A percentile compares a stretch with the other conserved stretches of the same genome.
Conservation (phyloP, 148 eudicot species). For the Bassia scoparia region DNA sequence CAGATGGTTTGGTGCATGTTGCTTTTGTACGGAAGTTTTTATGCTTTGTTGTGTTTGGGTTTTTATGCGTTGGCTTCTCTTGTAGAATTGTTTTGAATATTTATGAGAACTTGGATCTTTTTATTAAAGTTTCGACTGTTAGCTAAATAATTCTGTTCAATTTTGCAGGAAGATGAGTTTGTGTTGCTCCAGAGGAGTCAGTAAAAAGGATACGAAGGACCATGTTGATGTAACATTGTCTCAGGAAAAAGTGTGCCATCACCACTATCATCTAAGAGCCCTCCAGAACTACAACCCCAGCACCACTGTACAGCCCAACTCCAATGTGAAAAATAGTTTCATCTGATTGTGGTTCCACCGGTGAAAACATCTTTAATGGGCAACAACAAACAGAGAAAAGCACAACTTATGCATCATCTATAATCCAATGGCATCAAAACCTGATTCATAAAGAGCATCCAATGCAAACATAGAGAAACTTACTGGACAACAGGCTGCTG, state of each 20-base stretch:
- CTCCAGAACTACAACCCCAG: slow-evolving; percentile 31
- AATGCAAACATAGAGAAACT: slow-evolving; percentile 45
- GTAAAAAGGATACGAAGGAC: slow-evolving; percentile 40
- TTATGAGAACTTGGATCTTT: not conserved
- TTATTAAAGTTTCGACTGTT: not conserved
- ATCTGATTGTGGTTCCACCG: slow-evolving; percentile 29
- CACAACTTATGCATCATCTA: slow-evolving; percentile 23
- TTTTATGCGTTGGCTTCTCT: not conserved
- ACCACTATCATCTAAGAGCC: slow-evolving; percentile 39
- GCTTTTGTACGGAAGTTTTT: not conserved
- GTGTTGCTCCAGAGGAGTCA: slow-evolving; percentile 42
- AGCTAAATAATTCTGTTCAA: slow-evolving; percentile 4
- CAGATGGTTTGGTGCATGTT: not conserved
- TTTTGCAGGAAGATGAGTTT: slow-evolving; percentile 46
- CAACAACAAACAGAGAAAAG: slow-evolving; percentile 33
- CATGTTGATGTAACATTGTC: slow-evolving; percentile 32
- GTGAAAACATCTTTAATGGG: slow-evolving; percentile 38
- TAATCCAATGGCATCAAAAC: slow-evolving; percentile 27
- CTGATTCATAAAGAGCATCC: slow-evolving; percentile 35
- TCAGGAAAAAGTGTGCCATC: slow-evolving; percentile 30
- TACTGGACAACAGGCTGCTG: slow-evolving; percentile 39
- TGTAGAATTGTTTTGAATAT: too few relatives aligned
- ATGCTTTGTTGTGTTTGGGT: not conserved
- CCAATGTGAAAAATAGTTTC: slow-evolving; percentile 31
- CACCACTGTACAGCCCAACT: slow-evolving; percentile 25